phyloP scores from a whole-genome alignment of 371 early-diverging fungal genomes.

The Apophysomyces variabilis region DNA sequence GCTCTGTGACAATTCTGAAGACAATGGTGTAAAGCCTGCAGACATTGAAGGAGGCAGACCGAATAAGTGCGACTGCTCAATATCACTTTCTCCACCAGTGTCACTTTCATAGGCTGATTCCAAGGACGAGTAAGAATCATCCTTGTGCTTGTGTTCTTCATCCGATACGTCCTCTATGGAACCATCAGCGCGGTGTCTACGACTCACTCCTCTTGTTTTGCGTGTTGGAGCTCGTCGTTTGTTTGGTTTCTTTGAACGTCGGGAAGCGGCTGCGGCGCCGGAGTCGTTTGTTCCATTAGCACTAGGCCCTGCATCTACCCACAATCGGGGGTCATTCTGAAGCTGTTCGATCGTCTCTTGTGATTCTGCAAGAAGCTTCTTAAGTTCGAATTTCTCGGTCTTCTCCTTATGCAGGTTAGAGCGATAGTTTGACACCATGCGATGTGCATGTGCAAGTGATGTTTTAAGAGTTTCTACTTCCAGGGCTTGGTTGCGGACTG shows the following conservation, averaged over 20 bases:
- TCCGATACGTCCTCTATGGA: conserved; percentile 6
- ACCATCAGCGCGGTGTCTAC: conserved; percentile 9
- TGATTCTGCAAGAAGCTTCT: conserved; percentile 65
- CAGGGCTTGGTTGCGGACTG: conserved; percentile 34
- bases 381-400: conserved; percentile 63
- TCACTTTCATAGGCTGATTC: conserved; percentile 10
- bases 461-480: conserved; percentile 55
- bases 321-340: conserved; percentile 46
- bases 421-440: conserved; percentile 55
- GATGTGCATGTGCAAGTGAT: conserved; percentile 53
- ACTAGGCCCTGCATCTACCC: conserved; percentile 21
- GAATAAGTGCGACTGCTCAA: neutral
- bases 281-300: neutral
- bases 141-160: conserved; percentile 7
- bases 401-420: conserved; percentile 53
- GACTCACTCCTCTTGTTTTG: neutral
- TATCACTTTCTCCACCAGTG: conserved; percentile 8
- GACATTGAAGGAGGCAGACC: conserved; percentile 1
- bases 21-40: conserved; percentile 21
- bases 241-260: neutral
- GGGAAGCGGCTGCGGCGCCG: neutral
- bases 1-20: conserved; percentile 22
- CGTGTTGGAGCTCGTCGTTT: conserved; percentile 4
- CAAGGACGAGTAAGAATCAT: neutral
- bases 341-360: conserved; percentile 68